Base-by-base conservation (phyloP, 2,329 filamentous ascomycete genomes). In the Aspergillus sp. region DNA sequence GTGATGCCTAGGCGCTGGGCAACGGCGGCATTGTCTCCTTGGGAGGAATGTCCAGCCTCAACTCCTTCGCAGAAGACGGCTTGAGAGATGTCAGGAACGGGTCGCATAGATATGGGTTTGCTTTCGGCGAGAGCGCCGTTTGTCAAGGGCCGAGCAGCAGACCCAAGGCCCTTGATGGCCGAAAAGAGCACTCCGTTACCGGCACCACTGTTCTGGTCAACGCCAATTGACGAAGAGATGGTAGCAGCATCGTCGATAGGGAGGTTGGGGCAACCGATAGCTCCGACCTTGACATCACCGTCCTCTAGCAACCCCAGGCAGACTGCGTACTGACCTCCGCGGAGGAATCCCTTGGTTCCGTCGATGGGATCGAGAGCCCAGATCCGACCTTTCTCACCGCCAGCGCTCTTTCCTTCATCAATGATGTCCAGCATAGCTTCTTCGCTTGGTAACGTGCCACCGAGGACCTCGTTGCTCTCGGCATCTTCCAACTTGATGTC, bases 301-400 rank as follows among this genome's bases (percentile, higher is more conserved):
- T 98, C 93, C 30, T 96, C 91, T 81, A 99, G 90, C 70, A 99
- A 83, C 41, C 87, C 95, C 5, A 99, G 85, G 75, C 94, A 97
- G 57, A 99, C 93, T 59, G 95, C 96, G 76, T 99, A 99, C 81
- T 99, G 95, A 45, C 93, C 96, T 57, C 95, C 95, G 65, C 96
- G 87, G 63, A 99, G 83, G 82, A 99, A 99, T 31, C 95, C 96
- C 81, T 97, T 97, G 57, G 95, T 99, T 68, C 95, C 95, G 78
- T 99, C 95, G 65, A 99, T 97, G 62, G 95, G 95, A 78, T 99
- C 95, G 60, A 99, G 88, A 46, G 94, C 91, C 95, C 95, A 99
- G 77, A 98, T 92, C 68, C 95, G 77, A 22, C 78, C 77, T 64
- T 74, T 74, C 53, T 73, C 61, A 45, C 78, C 77, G 64, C 77